Base-by-base conservation (phyloP, 2,329 filamentous ascomycete species). In the Lachnellula cervina region DNA sequence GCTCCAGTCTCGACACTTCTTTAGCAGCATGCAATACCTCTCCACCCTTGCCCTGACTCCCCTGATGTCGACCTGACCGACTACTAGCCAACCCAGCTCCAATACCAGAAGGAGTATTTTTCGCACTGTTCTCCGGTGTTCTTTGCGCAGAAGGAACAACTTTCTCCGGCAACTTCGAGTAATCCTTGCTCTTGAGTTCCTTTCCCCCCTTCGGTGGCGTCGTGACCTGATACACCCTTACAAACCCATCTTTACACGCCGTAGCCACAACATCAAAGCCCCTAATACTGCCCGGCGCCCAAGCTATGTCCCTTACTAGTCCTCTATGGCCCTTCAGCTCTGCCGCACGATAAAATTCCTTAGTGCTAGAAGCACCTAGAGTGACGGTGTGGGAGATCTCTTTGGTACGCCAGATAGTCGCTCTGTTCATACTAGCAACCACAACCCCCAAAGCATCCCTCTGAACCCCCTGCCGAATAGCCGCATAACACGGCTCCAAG, bases 181-280 rank as follows among this genome's bases (percentile, higher is more conserved):
- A 69, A 45, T 73, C 69, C 34, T 64, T 60, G 21, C 64, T 68
- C 8, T 69, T 47, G 11, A 49, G 23, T 5, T 73, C 74, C 62
- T 75, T 79, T 47, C 70, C 79, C 64, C 74, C 80, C 58, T 71
- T 75, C 59, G 67, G 73, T 0, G 80, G 79, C 0, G 87, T 88
- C 37, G 86, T 83, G 17, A 96, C 71, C 64, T 93, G 85, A 68
- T 95, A 96, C n/a, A 99, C 87, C 42, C 93, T 82, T 42, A 97
- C 84, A 64, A 84, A 86, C 3, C 94, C 93, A 69, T 99, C 94
- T 71, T 95, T 95, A 69, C 90, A 94, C 2, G 91, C 93, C 5
- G 92, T 95, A 3, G 93, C 94, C 64, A 97, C 81, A 55, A 93
- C 81, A 70, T 99, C 94, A 70, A 90, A 93, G 1, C 93, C 93